Percentiles rank a stretch among this genome's conserved stretches.
Evolutionary conservation across 1,284 basidiomycete genomes (phyloP).

Genomic region (Ustilago cynodontis): DNA sequence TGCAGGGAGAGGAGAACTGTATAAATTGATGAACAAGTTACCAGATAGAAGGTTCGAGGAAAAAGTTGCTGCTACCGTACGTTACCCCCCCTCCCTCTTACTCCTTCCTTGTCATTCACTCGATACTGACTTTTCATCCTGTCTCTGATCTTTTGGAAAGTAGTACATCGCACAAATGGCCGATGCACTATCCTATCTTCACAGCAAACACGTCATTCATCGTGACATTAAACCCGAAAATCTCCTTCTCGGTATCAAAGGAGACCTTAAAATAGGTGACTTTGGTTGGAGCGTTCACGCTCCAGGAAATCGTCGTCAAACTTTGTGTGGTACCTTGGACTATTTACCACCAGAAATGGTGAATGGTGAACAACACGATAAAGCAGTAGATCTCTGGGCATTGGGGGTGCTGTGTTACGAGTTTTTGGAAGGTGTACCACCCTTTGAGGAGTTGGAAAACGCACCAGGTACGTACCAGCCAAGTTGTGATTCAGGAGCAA

Average conservation of each 20-base stretch:
- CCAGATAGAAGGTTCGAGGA: conserved; percentile 82
- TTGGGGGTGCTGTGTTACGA: conserved; percentile 96
- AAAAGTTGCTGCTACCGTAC: conserved; percentile 78
- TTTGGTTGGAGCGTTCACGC: conserved; percentile 99
- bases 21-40: conserved; percentile 89
- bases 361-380: conserved; percentile 85
- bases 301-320: conserved; percentile 86
- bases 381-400: conserved; percentile 96
- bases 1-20: conserved; percentile 93
- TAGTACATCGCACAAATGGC: conserved; percentile 98
- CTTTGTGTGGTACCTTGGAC: conserved; percentile 94
- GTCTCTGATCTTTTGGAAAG: too few species aligned
- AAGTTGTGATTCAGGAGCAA: conserved; percentile 72
- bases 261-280: conserved; percentile 97
- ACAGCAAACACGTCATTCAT: conserved; percentile 97
- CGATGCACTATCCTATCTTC: conserved; percentile 91
- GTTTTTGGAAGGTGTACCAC: conserved; percentile 90
- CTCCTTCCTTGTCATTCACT: neutral
- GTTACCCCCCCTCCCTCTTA: neutral
- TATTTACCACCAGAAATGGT: conserved; percentile 99
- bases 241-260: conserved; percentile 90
- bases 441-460: conserved; percentile 84
- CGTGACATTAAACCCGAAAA: conserved; percentile 99
- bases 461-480: conserved; percentile 71
- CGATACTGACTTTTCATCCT: neutral